Evolutionary conservation across 345 rosid genomes (phyloP).

Genomic region (Durio zibethinus): DNA sequence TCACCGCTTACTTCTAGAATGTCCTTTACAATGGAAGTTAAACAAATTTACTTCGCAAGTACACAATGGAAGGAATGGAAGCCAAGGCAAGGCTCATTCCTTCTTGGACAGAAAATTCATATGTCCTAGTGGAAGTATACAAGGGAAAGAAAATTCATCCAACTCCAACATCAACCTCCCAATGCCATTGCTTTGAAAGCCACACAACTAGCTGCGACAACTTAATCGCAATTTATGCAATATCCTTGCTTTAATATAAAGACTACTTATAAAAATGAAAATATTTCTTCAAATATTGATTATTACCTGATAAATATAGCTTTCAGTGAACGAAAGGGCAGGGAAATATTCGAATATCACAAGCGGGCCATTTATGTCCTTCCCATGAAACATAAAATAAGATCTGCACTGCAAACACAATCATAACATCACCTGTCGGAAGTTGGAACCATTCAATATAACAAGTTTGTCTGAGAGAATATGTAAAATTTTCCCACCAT

Average conservation of each 20-base stretch:
- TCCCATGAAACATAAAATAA: conserved; percentile 83
- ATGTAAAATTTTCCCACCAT: not conserved
- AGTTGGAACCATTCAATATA: conserved; percentile 4
- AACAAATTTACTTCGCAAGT: not conserved
- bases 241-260: not conserved
- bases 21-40: not conserved
- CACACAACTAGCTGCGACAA: conserved; percentile 3
- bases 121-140: not conserved
- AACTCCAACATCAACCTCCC: not conserved
- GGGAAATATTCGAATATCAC: conserved; percentile 65
- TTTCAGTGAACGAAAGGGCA: conserved; percentile 67
- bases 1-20: not conserved
- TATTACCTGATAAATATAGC: conserved; percentile 85
- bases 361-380: conserved; percentile 56
- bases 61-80: not conserved
- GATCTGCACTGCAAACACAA: conserved; percentile 62
- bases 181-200: not conserved
- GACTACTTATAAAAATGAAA: not conserved
- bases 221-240: not conserved
- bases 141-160: conserved; percentile 1
- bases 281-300: not conserved
- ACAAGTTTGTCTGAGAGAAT: not conserved
- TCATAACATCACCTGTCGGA: conserved; percentile 1
- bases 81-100: not conserved
- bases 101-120: not conserved